These are phyloP conservation scores for Neurospora sp. DNA, from an alignment of 495 filamentous ascomycete species.

Conservation along the genomic window DNA sequence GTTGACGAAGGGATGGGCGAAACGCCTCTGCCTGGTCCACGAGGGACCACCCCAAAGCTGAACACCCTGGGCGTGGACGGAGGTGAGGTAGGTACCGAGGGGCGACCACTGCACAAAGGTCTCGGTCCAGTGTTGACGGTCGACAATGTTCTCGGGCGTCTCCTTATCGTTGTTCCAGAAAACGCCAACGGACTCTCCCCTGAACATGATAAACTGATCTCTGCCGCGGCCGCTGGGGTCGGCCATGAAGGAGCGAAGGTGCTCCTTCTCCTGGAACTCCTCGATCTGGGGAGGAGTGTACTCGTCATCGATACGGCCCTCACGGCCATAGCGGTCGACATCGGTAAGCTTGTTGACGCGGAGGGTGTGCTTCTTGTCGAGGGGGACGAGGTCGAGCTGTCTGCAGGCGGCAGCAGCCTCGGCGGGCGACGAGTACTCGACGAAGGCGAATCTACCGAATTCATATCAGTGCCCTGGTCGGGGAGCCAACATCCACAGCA, in stretches of 20 bases:
- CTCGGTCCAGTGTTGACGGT: conserved; percentile 92
- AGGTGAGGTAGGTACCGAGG: conserved; percentile 84
- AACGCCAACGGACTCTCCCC: conserved; percentile 79
- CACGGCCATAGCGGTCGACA: conserved; percentile 88
- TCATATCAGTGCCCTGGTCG: conserved; percentile 5
- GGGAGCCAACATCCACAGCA: not conserved
- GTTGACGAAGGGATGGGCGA: conserved; percentile 90
- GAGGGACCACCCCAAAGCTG: conserved; percentile 89
- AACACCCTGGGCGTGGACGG: conserved; percentile 89
- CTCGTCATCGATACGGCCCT: conserved; percentile 85
- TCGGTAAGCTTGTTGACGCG: conserved; percentile 96
- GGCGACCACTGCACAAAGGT: conserved; percentile 97
- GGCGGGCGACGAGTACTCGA: conserved; percentile 88
- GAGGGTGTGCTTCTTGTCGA: conserved; percentile 93
- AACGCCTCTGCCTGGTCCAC: conserved; percentile 85
- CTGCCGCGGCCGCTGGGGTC: conserved; percentile 78
- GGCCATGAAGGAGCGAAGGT: conserved; percentile 84
- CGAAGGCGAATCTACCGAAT: conserved; percentile 69
- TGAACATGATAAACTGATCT: conserved; percentile 90
- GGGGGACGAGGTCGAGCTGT: conserved; percentile 66
- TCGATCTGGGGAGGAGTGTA: conserved; percentile 71
- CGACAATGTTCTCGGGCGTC: conserved; percentile 73
- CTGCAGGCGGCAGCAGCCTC: conserved; percentile 84
- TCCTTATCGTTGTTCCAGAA: conserved; percentile 98
- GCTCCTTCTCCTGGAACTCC: conserved; percentile 81